Evolutionary conservation across 768 basidiomycete species (phyloP).

Genomic region (Cystobasidium onofrii): DNA sequence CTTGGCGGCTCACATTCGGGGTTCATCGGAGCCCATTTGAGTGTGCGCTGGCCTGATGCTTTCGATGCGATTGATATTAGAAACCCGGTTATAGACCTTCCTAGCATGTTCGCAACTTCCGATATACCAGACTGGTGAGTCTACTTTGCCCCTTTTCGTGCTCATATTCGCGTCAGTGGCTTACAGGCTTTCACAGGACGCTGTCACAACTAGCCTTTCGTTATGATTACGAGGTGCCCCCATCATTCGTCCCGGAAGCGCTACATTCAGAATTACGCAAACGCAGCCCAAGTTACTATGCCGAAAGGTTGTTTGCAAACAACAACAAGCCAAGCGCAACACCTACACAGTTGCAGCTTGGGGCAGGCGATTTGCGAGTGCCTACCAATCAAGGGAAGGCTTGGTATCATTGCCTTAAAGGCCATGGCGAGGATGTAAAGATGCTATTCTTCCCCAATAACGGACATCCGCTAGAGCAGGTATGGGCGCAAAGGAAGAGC

Average conservation of each 20-base stretch:
- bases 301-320: slow-evolving; percentile 44
- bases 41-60: slow-evolving; percentile 56
- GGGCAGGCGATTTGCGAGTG: slow-evolving; percentile 58
- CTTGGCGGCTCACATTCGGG: slow-evolving; percentile 60
- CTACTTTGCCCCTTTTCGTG: neutral
- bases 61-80: slow-evolving; percentile 60
- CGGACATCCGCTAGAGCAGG: neutral
- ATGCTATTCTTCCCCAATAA: slow-evolving; percentile 7
- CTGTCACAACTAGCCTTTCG: slow-evolving; percentile 49
- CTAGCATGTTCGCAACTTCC: slow-evolving; percentile 51
- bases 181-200: slow-evolving; percentile 30
- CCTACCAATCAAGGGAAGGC: slow-evolving; percentile 57
- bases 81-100: slow-evolving; percentile 62
- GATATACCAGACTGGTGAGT: slow-evolving; percentile 64
- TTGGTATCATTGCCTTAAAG: slow-evolving; percentile 62
- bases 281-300: slow-evolving; percentile 51
- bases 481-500: neutral
- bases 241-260: slow-evolving; percentile 49
- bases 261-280: neutral
- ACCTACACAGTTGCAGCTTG: slow-evolving; percentile 57
- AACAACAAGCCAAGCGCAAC: slow-evolving; percentile 46
- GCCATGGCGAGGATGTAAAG: slow-evolving; percentile 29
- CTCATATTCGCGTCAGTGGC: neutral
- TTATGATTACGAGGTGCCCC: slow-evolving; percentile 44
- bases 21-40: slow-evolving; percentile 44